Percentiles rank a stretch among this genome's conserved stretches.
These are phyloP conservation scores for Xylaria cubensis DNA, from an alignment of 495 filamentous ascomycete genomes.

Conservation along the genomic window DNA sequence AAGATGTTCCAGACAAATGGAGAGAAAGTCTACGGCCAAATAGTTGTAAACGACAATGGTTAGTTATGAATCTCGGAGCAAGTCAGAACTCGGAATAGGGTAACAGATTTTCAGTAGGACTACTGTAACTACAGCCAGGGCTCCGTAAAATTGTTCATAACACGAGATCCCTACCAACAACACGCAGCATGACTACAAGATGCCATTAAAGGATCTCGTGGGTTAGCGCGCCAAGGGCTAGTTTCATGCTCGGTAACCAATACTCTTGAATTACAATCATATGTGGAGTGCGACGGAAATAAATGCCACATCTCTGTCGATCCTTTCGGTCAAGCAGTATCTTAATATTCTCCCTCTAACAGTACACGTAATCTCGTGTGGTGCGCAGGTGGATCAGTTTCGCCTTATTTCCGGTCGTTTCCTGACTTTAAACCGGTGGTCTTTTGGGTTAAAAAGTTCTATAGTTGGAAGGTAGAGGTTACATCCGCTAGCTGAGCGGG, in stretches of 20 bases:
- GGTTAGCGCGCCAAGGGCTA: slow-evolving; percentile 8
- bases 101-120: not conserved
- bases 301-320: too few relatives aligned
- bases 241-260: not conserved
- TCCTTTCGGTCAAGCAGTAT: too few relatives aligned
- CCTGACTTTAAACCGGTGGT: too few relatives aligned
- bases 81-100: not conserved
- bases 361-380: too few relatives aligned
- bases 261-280: not conserved
- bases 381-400: too few relatives aligned
- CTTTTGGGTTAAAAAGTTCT: too few relatives aligned
- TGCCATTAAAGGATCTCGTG: not conserved
- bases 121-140: not conserved
- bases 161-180: not conserved
- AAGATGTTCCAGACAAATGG: not conserved
- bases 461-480: too few relatives aligned
- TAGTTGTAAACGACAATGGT: not conserved
- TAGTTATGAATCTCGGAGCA: not conserved
- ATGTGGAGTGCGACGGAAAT: too few relatives aligned
- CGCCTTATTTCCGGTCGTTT: too few relatives aligned
- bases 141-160: not conserved
- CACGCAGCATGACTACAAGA: slow-evolving; percentile 11
- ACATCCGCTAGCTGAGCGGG: too few relatives aligned
- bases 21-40: not conserved
- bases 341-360: too few relatives aligned